Evolutionary conservation across 257 asterid species (phyloP), one percentile per base, ranked within the genome.

Genomic region (Eucommia ulmoides): DNA sequence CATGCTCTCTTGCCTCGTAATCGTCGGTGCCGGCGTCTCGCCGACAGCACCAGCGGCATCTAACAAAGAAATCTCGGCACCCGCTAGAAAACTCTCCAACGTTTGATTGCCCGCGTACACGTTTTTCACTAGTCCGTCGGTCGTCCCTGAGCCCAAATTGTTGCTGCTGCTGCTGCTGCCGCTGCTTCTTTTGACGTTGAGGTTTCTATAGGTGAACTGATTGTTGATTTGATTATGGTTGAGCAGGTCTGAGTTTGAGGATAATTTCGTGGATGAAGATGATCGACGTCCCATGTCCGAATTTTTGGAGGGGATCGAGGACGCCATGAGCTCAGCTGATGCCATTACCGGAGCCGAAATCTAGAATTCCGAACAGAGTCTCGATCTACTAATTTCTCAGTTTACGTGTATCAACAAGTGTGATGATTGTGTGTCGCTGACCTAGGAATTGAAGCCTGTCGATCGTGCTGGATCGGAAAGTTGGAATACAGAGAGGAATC

Each of bases 11-110:
- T 29, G 38, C 15, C 17, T 7, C 45, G 6, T 5, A 19, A 15
- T 15, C 4, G n/a, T 38, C 70, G 72, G 69, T 46, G 74, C 65
- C 2, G 68, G 58, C 56, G 56, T 77, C 54, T 5, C 51, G 33
- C 65, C 53, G 45, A 70, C 62, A 8, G 80, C 83, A 51, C 88
- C 94, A 3, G 68, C 73, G 29, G 77, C 82, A 33, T 71, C 78
- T 24, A 66, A 42, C 12, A 51, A 48, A 20, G 56, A 21, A 54
- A 82, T 76, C 59, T 76, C 76, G 29, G 81, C 65, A 63, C 64
- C 70, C 81, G 72, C 33, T 53, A 69, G 53, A 53, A 69, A 41
- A 26, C 59, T 65, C 61, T 69, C 77, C 41, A 44, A 56, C 21
- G 26, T 52, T 14, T 45, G 61, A 55, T 56, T 53, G 14, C 20